phyloP scores from a whole-genome alignment of 2,329 filamentous ascomycete species.

The Podosphaera aphanis region DNA sequence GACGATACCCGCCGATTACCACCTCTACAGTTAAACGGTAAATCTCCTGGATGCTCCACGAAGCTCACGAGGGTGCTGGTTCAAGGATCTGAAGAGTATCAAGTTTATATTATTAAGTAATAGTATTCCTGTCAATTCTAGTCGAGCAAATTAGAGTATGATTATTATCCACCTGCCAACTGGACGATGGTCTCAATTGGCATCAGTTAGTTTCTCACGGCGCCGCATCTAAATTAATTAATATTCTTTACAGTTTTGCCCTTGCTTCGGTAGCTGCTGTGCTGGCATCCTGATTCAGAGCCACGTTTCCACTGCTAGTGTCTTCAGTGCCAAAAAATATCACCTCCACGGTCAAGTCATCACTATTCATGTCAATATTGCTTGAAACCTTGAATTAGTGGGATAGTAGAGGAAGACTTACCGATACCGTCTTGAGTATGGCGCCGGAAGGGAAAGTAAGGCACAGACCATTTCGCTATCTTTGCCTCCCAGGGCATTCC shows the following conservation, averaged over 20 bases:
- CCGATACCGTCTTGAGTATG: constrained; percentile 80
- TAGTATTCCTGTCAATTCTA: neutral
- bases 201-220: no score
- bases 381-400: constrained; percentile 1
- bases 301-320: constrained; percentile 47
- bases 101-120: neutral
- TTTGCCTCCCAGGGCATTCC: constrained; percentile 82
- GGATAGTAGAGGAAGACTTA: constrained; percentile 20
- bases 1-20: no score
- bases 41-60: no score
- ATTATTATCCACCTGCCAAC: neutral
- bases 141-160: neutral
- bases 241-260: constrained; percentile 11
- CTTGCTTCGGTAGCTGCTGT: constrained; percentile 21
- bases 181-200: neutral
- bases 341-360: constrained; percentile 90
- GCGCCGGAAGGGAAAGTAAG: constrained; percentile 70
- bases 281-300: constrained; percentile 70
- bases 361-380: constrained; percentile 24
- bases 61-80: no score
- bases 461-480: constrained; percentile 88
- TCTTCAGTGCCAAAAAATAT: constrained; percentile 86
- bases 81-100: no score
- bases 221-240: neutral
- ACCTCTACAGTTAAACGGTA: no score